A percentile compares a stretch with the other conserved stretches of the same genome.
phyloP scores from a whole-genome alignment of 352 stramenopile species.

The Phytophthora vignae region DNA sequence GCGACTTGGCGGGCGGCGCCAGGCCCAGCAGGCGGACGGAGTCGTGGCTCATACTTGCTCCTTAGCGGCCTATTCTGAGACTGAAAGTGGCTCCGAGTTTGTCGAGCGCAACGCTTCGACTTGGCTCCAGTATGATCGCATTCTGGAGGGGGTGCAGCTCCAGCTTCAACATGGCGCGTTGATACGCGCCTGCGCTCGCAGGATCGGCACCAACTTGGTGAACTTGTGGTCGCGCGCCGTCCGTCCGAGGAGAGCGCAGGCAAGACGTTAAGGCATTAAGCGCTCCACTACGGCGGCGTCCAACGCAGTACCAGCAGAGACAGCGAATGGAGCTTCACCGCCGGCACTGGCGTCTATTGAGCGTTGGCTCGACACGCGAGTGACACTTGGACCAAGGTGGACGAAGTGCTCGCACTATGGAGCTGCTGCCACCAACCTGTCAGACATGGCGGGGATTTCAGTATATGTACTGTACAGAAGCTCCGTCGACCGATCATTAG shows the following conservation, averaged over 20 bases:
- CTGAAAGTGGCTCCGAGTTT: slow-evolving; percentile 1
- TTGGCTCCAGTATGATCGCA: slow-evolving; percentile 10
- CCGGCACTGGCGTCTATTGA: neutral
- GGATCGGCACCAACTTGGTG: slow-evolving; percentile 9
- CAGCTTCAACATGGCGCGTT: slow-evolving; percentile 27
- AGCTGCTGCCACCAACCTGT: too few relatives aligned
- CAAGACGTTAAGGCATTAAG: neutral
- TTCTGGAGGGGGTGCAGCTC: neutral
- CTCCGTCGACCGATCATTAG: slow-evolving; percentile 7
- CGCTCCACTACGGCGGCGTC: neutral
- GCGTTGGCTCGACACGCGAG: neutral
- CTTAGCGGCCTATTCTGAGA: slow-evolving; percentile 16
- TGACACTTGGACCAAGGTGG: too few relatives aligned
- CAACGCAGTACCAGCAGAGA: neutral
- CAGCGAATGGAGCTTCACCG: neutral
- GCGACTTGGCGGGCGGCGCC: slow-evolving; percentile 31
- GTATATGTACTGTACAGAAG: too few relatives aligned
- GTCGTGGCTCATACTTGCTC: slow-evolving; percentile 19
- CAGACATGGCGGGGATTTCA: too few relatives aligned
- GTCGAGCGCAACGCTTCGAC: slow-evolving; percentile 16
- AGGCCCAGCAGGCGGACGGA: slow-evolving; percentile 25
- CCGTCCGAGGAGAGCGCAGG: neutral
- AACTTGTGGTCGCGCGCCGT: slow-evolving; percentile 9
- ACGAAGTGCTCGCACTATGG: too few relatives aligned
- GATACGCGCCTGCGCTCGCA: slow-evolving; percentile 12